Conservation (phyloP, 2,329 filamentous ascomycete species). For the Fusarium verticillioides region DNA sequence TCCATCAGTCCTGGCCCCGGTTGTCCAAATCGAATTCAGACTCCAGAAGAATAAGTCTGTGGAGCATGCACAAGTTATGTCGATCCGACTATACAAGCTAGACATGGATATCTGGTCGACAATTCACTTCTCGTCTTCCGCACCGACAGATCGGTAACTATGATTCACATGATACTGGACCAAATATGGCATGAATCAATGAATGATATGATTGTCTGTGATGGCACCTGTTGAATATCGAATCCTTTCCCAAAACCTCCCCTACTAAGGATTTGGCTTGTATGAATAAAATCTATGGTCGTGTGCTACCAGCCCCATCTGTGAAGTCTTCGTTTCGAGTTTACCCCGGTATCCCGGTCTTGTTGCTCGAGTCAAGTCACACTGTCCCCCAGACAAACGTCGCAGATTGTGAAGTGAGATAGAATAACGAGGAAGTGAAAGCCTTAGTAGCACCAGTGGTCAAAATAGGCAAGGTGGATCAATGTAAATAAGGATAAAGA, state of each 20-base stretch:
- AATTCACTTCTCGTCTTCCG: not conserved
- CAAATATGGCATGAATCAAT: not conserved
- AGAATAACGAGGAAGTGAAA: not conserved
- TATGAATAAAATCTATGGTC: not conserved
- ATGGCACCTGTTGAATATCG: conserved; percentile 6
- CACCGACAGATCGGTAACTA: not conserved
- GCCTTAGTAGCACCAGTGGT: not conserved
- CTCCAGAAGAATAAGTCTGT: not conserved
- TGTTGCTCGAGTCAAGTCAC: not conserved
- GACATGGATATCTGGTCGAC: conserved; percentile 17
- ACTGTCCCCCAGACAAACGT: not conserved
- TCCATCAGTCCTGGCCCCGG: not conserved
- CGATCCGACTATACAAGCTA: not conserved
- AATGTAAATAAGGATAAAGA: conserved; percentile 19
- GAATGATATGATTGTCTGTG: not conserved
- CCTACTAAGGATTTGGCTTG: not conserved
- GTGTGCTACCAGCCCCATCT: not conserved
- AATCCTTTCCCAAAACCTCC: not conserved
- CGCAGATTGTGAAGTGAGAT: not conserved
- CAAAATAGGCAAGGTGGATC: conserved; percentile 8
- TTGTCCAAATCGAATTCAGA: not conserved
- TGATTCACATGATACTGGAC: not conserved
- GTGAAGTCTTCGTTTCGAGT: not conserved
- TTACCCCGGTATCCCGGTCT: not conserved
- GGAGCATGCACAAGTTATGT: not conserved